A percentile compares a stretch with the other conserved stretches of the same genome.
These are phyloP conservation scores for Sphaceloma murrayae DNA, from an alignment of 2,329 filamentous ascomycete genomes.

Conservation along the genomic window DNA sequence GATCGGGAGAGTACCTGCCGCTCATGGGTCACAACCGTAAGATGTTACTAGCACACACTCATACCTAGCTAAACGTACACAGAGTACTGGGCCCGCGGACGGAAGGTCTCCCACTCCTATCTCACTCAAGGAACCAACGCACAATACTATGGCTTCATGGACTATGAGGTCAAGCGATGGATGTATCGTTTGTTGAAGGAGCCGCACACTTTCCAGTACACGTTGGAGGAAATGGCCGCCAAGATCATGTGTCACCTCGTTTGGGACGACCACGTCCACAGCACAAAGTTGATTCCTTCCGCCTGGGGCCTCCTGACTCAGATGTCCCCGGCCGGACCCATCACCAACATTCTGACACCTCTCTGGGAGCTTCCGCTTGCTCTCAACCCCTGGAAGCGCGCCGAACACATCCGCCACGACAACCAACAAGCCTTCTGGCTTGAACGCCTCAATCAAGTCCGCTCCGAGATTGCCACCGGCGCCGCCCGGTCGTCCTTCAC, in stretches of 20 bases:
- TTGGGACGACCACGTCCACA: slow-evolving; percentile 45
- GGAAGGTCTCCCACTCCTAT: slow-evolving; percentile 44
- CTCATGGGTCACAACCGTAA: slow-evolving; percentile 49
- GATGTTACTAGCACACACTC: slow-evolving; percentile 22
- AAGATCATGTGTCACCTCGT: slow-evolving; percentile 48
- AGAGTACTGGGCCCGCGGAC: slow-evolving; percentile 49
- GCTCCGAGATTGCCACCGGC: slow-evolving; percentile 33
- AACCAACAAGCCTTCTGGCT: slow-evolving; percentile 46
- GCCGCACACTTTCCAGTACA: slow-evolving; percentile 42
- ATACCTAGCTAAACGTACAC: slow-evolving; percentile 16
- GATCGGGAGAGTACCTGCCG: slow-evolving; percentile 48
- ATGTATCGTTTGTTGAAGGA: slow-evolving; percentile 41
- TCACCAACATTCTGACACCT: slow-evolving; percentile 47
- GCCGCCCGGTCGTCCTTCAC: slow-evolving; percentile 36
- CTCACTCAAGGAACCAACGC: slow-evolving; percentile 39
- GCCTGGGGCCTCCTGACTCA: slow-evolving; percentile 49
- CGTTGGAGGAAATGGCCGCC: slow-evolving; percentile 48
- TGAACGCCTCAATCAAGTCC: slow-evolving; percentile 34
- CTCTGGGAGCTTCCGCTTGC: slow-evolving; percentile 44
- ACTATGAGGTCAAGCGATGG: slow-evolving; percentile 47
- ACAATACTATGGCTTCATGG: slow-evolving; percentile 40
- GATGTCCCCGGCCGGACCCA: slow-evolving; percentile 49
- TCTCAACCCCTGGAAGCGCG: slow-evolving; percentile 47
- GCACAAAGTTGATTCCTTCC: slow-evolving; percentile 40
- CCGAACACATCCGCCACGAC: slow-evolving; percentile 45